A percentile compares a stretch with the other conserved stretches of the same genome.
These are phyloP conservation scores for Solanum hybrid DNA, from an alignment of 305 asterid genomes.

Conservation along the genomic window DNA sequence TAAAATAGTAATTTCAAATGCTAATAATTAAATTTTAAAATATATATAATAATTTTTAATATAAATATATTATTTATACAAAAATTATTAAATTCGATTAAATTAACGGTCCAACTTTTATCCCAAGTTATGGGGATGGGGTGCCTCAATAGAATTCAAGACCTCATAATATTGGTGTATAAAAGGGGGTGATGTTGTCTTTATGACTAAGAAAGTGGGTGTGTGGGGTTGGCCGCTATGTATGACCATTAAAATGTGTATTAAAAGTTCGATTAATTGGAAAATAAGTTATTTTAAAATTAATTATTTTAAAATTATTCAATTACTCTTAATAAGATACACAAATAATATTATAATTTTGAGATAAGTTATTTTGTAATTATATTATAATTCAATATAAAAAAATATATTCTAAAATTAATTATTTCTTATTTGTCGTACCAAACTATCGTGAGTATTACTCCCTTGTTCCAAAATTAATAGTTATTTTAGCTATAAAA, in stretches of 20 bases:
- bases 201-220: background rate
- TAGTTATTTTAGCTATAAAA: background rate
- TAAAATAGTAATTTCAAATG: background rate
- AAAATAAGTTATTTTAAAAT: background rate
- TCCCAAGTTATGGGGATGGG: no score
- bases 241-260: background rate
- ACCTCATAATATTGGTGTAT: background rate
- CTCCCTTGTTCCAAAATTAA: background rate
- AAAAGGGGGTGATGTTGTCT: background rate
- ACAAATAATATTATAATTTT: background rate
- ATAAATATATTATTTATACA: background rate
- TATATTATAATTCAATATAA: background rate
- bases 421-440: background rate
- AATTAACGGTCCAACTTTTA: background rate
- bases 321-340: background rate
- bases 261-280: background rate
- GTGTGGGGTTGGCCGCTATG: background rate
- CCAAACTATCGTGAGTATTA: no score
- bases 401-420: background rate
- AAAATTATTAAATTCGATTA: background rate
- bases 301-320: background rate
- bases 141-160: background rate
- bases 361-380: background rate
- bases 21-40: background rate
- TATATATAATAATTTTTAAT: background rate